Base-by-base conservation (phyloP, 2,329 filamentous ascomycete species). In the Botrytis fragariae region DNA sequence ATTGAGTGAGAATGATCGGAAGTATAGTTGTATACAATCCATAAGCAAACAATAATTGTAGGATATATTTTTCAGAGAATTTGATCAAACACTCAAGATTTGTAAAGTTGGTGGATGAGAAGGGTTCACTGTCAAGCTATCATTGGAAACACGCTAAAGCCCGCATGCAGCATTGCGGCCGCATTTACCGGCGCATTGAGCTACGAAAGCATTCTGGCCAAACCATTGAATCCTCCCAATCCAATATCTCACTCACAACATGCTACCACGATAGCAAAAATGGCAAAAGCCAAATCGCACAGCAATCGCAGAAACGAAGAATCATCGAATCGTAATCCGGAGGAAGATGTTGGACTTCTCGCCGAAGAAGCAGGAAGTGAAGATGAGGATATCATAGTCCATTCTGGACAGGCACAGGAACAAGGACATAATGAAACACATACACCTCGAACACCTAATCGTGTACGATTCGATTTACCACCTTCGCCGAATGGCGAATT, bases 251-350 rank as follows among this genome's bases (percentile, higher is more conserved):
- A 70, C 51, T 45, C 51, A 71, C 79, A 83, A 80, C 76, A 84
- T 84, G 83, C 81, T 80, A 76, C 79, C 80, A 73, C 80, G 80
- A 81, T 83, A 81, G 81, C 75, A 80, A 78, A 54, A 75, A 84
- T 84, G 83, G 82, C 82, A 80, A 83, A 83, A 82, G 83, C 82
- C 82, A 82, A 80, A 78, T 77, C 77, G 72, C 77, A 78, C 61
- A 80, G 75, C 78, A 63, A 73, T 76, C 77, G 78, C 74, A 75
- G 75, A 69, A 77, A 80, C 76, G 77, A 76, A 69, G 79, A 77
- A 16, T 69, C 39, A 25, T 69, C 70, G 44, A 62, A 73, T 45
- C 73, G 74, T 8, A 51, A 74, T 70, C 79, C 81, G 71, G 82
- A 83, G 76, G 83, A 84, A 78, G 81, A 83, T 69, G 81, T 82